These are phyloP conservation scores for Cercospora sesami DNA, from an alignment of 2,329 filamentous ascomycete species.

Conservation along the genomic window DNA sequence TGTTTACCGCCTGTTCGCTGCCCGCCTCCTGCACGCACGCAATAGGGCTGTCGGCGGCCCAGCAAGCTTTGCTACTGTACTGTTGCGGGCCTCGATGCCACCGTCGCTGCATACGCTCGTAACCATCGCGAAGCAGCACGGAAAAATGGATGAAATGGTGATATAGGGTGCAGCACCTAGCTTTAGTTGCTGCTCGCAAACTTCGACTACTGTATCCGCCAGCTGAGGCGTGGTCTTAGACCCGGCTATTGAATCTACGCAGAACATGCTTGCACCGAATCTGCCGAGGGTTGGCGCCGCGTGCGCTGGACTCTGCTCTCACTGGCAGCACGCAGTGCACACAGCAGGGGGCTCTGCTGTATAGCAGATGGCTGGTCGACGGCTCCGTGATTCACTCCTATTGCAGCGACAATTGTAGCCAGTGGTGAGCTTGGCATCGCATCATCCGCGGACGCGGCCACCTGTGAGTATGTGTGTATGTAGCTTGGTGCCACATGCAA, in stretches of 20 bases:
- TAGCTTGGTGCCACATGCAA: conserved; percentile 15
- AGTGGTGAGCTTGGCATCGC: neutral
- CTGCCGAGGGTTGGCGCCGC: neutral
- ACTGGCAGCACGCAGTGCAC: neutral
- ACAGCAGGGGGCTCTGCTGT: neutral
- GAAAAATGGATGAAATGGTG: neutral
- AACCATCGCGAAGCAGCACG: neutral
- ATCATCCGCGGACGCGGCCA: neutral
- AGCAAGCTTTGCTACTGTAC: neutral
- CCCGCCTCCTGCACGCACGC: neutral
- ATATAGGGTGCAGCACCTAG: neutral
- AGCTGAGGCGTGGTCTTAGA: neutral
- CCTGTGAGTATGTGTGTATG: neutral
- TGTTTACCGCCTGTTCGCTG: conserved; percentile 1
- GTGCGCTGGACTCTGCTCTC: neutral
- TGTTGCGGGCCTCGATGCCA: neutral
- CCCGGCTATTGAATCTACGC: neutral
- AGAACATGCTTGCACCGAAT: neutral
- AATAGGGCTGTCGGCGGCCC: conserved; percentile 1
- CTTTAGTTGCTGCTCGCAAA: neutral
- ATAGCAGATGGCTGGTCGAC: neutral
- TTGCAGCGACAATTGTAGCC: neutral
- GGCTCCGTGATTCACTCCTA: neutral
- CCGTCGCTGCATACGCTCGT: neutral
- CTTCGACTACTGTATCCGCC: neutral